Evolutionary conservation across 2,329 filamentous ascomycete species (phyloP).

Genomic region (Aureobasidium uvarum): DNA sequence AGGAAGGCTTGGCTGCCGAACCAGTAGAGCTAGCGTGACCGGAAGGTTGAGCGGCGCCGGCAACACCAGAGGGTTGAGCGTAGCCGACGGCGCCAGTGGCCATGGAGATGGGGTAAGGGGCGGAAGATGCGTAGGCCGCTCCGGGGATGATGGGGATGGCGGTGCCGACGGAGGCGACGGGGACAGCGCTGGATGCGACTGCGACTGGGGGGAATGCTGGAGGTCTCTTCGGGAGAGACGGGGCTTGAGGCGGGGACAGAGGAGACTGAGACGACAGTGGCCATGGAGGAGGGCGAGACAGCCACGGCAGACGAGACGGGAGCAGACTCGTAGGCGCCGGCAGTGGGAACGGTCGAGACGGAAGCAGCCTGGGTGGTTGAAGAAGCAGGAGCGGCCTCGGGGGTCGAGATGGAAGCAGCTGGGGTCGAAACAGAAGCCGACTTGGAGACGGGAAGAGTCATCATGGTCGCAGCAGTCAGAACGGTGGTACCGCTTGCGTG

Average conservation of each 20-base stretch:
- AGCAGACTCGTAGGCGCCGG: slow-evolving; percentile 12
- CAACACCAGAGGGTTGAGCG: slow-evolving; percentile 3
- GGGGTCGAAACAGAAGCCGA: neutral
- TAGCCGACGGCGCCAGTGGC: slow-evolving; percentile 5
- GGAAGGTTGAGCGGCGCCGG: neutral
- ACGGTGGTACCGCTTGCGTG: slow-evolving; percentile 22
- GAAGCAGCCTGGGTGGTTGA: neutral
- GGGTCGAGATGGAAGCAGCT: neutral
- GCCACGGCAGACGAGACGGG: slow-evolving; percentile 13
- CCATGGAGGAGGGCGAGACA: neutral
- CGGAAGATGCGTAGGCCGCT: neutral
- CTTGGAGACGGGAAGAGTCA: neutral
- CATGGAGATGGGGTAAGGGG: slow-evolving; percentile 7
- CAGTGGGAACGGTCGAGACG: neutral
- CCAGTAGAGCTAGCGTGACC: too few relatives aligned
- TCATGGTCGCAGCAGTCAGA: slow-evolving; percentile 13
- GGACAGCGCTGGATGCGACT: neutral
- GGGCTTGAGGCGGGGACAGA: neutral
- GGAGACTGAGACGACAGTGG: neutral
- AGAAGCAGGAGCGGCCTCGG: neutral
- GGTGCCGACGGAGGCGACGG: slow-evolving; percentile 1
- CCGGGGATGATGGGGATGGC: slow-evolving; percentile 6
- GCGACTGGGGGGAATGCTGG: neutral
- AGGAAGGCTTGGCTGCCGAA: neutral
- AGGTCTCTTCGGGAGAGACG: slow-evolving; percentile 2